A percentile compares a stretch with the other conserved stretches of the same genome.
Conservation (phyloP, 768 basidiomycete genomes). For the Termitomyces heimii region DNA sequence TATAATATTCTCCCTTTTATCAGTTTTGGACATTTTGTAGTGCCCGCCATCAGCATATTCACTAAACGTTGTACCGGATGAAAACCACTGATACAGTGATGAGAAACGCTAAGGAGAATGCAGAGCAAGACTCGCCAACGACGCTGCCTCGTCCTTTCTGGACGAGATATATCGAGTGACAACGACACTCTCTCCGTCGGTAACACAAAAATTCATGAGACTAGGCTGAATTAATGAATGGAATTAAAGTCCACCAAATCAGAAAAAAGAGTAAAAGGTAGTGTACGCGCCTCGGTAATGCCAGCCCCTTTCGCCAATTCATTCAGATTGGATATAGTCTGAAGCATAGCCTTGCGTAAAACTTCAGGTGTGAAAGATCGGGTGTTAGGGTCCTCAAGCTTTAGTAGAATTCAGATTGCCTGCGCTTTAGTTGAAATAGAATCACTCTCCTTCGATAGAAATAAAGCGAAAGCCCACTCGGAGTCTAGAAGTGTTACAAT, state of each 20-base stretch:
- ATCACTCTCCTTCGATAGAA: constrained; percentile 65
- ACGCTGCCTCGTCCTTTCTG: constrained; percentile 86
- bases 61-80: constrained; percentile 90
- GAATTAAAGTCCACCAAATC: background rate
- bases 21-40: constrained; percentile 93
- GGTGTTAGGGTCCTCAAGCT: constrained; percentile 81
- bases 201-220: constrained; percentile 93
- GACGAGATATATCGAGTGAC: constrained; percentile 95
- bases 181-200: constrained; percentile 90
- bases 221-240: constrained; percentile 81
- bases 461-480: constrained; percentile 95
- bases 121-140: constrained; percentile 45
- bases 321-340: constrained; percentile 81
- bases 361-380: constrained; percentile 64
- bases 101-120: background rate
- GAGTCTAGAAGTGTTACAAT: constrained; percentile 51
- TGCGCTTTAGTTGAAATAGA: background rate
- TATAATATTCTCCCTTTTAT: constrained; percentile 95
- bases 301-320: constrained; percentile 63
- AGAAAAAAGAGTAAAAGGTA: background rate
- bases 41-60: constrained; percentile 86
- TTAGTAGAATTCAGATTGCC: constrained; percentile 4
- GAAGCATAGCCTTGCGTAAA: constrained; percentile 81
- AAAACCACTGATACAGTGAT: constrained; percentile 65
- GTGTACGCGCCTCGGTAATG: constrained; percentile 54